Conservation (phyloP, 257 asterid genomes). For the Cynanchum wilfordii region DNA sequence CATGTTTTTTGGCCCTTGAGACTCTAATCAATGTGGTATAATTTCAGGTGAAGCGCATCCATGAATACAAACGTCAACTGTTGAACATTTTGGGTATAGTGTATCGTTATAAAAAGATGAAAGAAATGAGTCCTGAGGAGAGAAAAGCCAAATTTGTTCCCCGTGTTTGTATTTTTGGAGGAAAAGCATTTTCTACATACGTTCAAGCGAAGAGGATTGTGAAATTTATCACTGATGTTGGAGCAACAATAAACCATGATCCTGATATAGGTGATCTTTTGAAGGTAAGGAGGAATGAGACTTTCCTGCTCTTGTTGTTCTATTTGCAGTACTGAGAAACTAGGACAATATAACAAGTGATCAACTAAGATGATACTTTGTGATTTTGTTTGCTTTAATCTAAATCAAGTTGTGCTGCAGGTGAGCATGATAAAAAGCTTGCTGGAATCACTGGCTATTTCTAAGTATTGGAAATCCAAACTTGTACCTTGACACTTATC, state of each 20-base stretch:
- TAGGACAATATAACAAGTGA: background rate
- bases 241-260: constrained; percentile 52
- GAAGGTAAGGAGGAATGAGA: constrained; percentile 30
- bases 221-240: constrained; percentile 52
- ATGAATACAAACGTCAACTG: constrained; percentile 56
- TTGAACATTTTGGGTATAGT: constrained; percentile 50
- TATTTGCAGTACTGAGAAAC: background rate
- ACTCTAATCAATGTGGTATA: background rate
- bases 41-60: constrained; percentile 53
- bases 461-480: background rate
- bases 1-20: background rate
- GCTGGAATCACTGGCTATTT: background rate
- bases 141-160: constrained; percentile 44
- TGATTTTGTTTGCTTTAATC: background rate
- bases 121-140: constrained; percentile 45
- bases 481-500: background rate
- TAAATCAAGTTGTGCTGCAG: background rate
- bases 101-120: constrained; percentile 59
- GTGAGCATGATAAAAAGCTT: background rate
- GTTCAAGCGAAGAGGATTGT: constrained; percentile 61
- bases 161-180: constrained; percentile 60
- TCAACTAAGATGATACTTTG: background rate
- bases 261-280: constrained; percentile 54
- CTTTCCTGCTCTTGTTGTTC: background rate
- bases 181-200: constrained; percentile 55